These are phyloP conservation scores for Boletellus dicymbophilus DNA, from an alignment of 1,284 basidiomycete species.

Conservation along the genomic window DNA sequence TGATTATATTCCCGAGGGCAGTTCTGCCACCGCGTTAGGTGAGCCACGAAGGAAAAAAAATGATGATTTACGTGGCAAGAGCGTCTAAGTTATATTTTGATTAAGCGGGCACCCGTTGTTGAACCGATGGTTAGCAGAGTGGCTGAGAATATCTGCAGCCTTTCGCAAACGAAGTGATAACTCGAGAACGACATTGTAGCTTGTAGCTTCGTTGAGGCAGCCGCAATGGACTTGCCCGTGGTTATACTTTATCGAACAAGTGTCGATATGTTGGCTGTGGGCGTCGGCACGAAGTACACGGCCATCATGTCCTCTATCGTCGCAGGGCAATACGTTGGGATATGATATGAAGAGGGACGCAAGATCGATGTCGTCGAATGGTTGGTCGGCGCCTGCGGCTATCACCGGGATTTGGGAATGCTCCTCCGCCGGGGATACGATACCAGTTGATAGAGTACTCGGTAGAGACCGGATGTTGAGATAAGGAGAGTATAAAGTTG, in stretches of 20 bases:
- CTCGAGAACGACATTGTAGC: constrained; percentile 59
- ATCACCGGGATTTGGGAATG: constrained; percentile 31
- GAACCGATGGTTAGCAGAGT: constrained; percentile 49
- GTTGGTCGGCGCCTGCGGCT: constrained; percentile 32
- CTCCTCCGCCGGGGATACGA: constrained; percentile 44
- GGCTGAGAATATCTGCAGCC: constrained; percentile 55
- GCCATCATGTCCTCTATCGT: constrained; percentile 17
- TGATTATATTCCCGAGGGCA: constrained; percentile 38
- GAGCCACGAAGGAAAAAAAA: not conserved
- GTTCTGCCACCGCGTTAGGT: constrained; percentile 27
- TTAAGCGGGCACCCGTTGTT: constrained; percentile 49
- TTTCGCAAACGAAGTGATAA: constrained; percentile 61
- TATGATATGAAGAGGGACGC: constrained; percentile 43
- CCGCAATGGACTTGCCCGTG: constrained; percentile 42
- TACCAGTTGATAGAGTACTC: constrained; percentile 42
- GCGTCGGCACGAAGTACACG: not conserved
- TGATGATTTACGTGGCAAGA: constrained; percentile 54
- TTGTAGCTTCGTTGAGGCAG: constrained; percentile 53
- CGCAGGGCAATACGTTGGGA: constrained; percentile 30
- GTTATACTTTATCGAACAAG: constrained; percentile 16
- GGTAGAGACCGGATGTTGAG: constrained; percentile 34
- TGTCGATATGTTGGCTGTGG: constrained; percentile 7
- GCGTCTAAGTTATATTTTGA: constrained; percentile 59
- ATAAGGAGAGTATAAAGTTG: constrained; percentile 26
- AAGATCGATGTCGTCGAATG: constrained; percentile 37